These are phyloP conservation scores for Neurospora sp. DNA, from an alignment of 495 filamentous ascomycete species.

Conservation along the genomic window DNA sequence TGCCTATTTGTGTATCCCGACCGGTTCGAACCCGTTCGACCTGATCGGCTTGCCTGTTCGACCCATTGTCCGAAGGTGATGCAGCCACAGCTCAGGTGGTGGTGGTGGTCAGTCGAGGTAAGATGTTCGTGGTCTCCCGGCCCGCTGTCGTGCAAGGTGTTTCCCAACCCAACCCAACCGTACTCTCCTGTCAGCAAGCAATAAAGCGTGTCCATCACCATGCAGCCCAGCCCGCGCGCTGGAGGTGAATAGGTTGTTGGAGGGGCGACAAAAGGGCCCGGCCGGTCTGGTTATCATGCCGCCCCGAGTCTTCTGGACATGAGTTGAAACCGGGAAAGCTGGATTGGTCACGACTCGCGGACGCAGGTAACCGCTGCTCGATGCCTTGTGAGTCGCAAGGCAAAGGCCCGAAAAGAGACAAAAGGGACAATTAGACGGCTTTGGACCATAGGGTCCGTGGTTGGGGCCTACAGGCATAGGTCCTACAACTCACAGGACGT, in stretches of 20 bases:
- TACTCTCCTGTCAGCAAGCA: background rate
- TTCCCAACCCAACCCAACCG: slow-evolving; percentile 1
- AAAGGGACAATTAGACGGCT: background rate
- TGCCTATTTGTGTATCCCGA: background rate
- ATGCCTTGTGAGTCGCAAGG: background rate
- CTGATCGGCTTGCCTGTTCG: background rate
- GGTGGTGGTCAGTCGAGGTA: background rate
- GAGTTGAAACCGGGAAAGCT: background rate
- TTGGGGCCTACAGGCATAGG: background rate
- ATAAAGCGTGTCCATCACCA: background rate
- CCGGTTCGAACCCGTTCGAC: background rate
- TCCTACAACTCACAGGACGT: background rate
- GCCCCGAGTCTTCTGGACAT: background rate
- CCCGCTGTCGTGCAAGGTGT: slow-evolving; percentile 16
- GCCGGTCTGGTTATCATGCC: background rate
- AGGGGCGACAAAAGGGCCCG: background rate
- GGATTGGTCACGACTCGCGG: background rate
- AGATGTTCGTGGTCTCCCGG: slow-evolving; percentile 10
- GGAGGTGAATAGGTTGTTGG: background rate
- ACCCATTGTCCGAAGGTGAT: background rate
- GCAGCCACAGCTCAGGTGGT: background rate
- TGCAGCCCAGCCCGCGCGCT: background rate
- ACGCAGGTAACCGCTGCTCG: background rate
- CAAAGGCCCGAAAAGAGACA: background rate
- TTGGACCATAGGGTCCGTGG: background rate